A percentile compares a stretch with the other conserved stretches of the same genome.
Evolutionary conservation across 2,329 filamentous ascomycete species (phyloP).

Genomic region (Calycina herbarum): DNA sequence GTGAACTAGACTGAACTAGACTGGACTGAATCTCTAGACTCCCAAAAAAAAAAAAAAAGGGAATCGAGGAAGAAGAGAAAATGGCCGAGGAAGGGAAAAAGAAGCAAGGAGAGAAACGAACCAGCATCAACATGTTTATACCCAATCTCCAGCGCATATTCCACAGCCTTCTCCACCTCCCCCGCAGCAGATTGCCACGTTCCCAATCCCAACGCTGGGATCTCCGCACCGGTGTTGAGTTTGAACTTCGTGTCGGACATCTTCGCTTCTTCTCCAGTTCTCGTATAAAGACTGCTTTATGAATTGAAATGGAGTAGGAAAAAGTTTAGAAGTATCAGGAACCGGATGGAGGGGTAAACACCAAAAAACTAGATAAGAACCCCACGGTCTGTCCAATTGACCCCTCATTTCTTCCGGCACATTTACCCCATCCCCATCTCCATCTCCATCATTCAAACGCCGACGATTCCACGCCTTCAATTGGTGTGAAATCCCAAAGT

Average conservation of each 20-base stretch:
- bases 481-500: not conserved
- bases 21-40: too few relatives aligned
- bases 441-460: not conserved
- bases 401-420: not conserved
- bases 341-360: not conserved
- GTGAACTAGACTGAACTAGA: too few relatives aligned
- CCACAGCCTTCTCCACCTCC: constrained; percentile 43
- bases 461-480: not conserved
- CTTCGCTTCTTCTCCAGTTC: not conserved
- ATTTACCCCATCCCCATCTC: not conserved
- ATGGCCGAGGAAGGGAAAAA: too few relatives aligned
- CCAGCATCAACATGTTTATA: constrained; percentile 52
- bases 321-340: not conserved
- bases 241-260: constrained; percentile 37
- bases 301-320: not conserved
- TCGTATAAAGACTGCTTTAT: not conserved
- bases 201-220: constrained; percentile 46
- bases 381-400: not conserved
- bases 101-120: not conserved
- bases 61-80: too few relatives aligned
- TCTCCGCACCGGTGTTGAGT: constrained; percentile 41
- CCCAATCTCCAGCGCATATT: constrained; percentile 45
- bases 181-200: constrained; percentile 49
- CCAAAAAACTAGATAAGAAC: not conserved
- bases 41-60: too few relatives aligned